Evolutionary conservation across 805 yeast genomes (phyloP).

Genomic region (Sungouiella thailandica): DNA sequence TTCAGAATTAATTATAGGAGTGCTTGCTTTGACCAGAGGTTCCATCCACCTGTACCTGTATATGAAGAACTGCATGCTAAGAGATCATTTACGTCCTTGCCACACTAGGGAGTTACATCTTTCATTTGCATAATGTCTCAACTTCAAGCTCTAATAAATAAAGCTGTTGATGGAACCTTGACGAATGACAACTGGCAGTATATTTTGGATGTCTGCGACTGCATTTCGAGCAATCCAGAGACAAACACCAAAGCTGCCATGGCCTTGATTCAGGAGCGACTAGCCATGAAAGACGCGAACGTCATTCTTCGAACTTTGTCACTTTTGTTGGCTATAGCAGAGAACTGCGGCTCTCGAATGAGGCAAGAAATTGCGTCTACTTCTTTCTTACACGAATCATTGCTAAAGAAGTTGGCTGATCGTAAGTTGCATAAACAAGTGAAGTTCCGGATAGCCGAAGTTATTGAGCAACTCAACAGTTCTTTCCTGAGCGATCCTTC

Average conservation of each 20-base stretch:
- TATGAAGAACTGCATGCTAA: too few species aligned
- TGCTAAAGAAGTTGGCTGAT: slow-evolving; percentile 45
- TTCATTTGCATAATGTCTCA: slow-evolving; percentile 3
- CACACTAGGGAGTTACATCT: neutral
- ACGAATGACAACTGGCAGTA: slow-evolving; percentile 42
- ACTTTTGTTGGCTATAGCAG: slow-evolving; percentile 35
- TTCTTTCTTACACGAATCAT: slow-evolving; percentile 28
- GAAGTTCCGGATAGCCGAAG: slow-evolving; percentile 60
- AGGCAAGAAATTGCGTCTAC: slow-evolving; percentile 39
- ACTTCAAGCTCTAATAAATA: slow-evolving; percentile 21
- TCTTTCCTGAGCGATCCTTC: slow-evolving; percentile 74
- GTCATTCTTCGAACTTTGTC: slow-evolving; percentile 34
- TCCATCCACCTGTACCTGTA: too few species aligned
- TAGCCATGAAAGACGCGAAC: slow-evolving; percentile 35
- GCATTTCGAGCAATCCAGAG: slow-evolving; percentile 34
- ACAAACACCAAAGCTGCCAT: slow-evolving; percentile 30
- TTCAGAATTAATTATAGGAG: too few species aligned
- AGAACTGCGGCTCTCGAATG: slow-evolving; percentile 43
- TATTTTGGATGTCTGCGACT: slow-evolving; percentile 39
- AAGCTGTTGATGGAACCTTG: slow-evolving; percentile 38
- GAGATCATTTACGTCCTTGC: neutral
- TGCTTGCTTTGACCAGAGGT: too few species aligned
- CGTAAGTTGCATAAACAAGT: slow-evolving; percentile 59
- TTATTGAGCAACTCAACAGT: slow-evolving; percentile 58
- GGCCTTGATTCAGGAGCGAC: slow-evolving; percentile 17